Conservation (phyloP, 495 filamentous ascomycete genomes). For the Trichocladium uniseriatum region DNA sequence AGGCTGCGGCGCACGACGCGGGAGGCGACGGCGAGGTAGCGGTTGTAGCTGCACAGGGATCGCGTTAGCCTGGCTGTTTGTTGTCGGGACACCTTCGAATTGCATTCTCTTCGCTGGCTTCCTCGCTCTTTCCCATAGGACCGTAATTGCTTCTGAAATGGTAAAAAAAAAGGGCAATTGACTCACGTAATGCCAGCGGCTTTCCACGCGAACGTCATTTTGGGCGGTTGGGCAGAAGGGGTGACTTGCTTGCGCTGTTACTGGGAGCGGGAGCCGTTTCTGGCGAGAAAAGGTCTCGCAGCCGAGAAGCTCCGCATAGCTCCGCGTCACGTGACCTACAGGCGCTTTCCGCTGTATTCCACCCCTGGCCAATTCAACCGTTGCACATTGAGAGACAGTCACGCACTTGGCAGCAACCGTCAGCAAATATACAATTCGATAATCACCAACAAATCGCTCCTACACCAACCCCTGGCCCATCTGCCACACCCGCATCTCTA, state of each 20-base stretch:
- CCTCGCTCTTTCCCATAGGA: neutral
- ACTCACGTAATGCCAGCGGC: constrained; percentile 89
- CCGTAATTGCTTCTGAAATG: neutral
- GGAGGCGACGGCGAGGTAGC: constrained; percentile 66
- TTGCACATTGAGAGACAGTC: too few species aligned
- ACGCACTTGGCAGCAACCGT: too few species aligned
- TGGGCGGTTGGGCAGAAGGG: constrained; percentile 40
- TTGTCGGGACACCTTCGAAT: neutral
- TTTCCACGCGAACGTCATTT: constrained; percentile 99
- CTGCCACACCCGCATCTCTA: neutral
- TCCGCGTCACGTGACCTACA: constrained; percentile 22
- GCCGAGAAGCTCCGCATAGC: constrained; percentile 27
- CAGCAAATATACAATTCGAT: too few species aligned
- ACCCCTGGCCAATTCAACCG: too few species aligned
- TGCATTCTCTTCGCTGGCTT: neutral
- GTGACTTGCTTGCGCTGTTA: constrained; percentile 11
- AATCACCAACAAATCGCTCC: too few species aligned
- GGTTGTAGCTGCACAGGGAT: constrained; percentile 59
- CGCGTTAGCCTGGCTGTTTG: constrained; percentile 14
- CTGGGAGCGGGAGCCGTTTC: constrained; percentile 1
- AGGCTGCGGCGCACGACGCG: constrained; percentile 82
- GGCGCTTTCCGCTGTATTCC: too few species aligned
- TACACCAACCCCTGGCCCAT: neutral
- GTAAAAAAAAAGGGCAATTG: constrained; percentile 10
- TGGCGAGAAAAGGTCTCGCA: constrained; percentile 22